Conservation (phyloP, 164 flowering plant genomes). For the Echeveria elegans region DNA sequence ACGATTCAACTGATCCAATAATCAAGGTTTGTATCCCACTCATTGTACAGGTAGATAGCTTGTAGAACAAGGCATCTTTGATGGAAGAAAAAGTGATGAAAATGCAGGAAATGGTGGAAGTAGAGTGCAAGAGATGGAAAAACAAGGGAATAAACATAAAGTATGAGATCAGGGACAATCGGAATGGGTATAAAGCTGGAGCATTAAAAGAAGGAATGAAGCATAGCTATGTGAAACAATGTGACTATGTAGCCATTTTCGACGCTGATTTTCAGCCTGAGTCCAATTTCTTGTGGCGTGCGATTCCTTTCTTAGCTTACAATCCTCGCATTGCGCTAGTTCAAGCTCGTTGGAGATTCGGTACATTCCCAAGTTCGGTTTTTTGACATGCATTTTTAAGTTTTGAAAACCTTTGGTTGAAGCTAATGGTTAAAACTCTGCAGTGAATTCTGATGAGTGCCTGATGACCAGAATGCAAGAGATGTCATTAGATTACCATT, state of each 20-base stretch:
- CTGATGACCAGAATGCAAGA: slow-evolving; percentile 76
- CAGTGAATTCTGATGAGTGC: slow-evolving; percentile 60
- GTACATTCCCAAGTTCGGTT: slow-evolving; percentile 22
- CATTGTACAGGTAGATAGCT: background rate
- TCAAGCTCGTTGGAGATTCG: slow-evolving; percentile 93
- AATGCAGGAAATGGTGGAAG: slow-evolving; percentile 9
- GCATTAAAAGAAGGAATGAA: slow-evolving; percentile 88
- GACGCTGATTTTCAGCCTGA: slow-evolving; percentile 96
- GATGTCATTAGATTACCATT: slow-evolving; percentile 76
- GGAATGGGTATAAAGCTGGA: slow-evolving; percentile 79
- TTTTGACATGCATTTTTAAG: background rate
- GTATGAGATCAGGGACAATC: slow-evolving; percentile 8
- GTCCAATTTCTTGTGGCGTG: slow-evolving; percentile 62
- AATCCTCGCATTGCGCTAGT: slow-evolving; percentile 73
- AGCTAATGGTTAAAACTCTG: background rate
- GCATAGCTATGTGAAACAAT: slow-evolving; percentile 64
- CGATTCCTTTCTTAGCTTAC: slow-evolving; percentile 64
- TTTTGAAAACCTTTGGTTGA: background rate
- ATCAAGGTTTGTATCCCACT: slow-evolving; percentile 41
- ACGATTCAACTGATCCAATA: slow-evolving; percentile 72
- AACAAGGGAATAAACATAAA: slow-evolving; percentile 7
- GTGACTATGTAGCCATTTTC: slow-evolving; percentile 24
- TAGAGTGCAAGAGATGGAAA: slow-evolving; percentile 10
- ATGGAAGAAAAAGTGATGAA: background rate
- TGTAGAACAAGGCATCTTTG: background rate